Evolutionary conservation across 108 stramenopile species (phyloP), one percentile per base, ranked within the genome.

Genomic region (Thalassiosira profunda): DNA sequence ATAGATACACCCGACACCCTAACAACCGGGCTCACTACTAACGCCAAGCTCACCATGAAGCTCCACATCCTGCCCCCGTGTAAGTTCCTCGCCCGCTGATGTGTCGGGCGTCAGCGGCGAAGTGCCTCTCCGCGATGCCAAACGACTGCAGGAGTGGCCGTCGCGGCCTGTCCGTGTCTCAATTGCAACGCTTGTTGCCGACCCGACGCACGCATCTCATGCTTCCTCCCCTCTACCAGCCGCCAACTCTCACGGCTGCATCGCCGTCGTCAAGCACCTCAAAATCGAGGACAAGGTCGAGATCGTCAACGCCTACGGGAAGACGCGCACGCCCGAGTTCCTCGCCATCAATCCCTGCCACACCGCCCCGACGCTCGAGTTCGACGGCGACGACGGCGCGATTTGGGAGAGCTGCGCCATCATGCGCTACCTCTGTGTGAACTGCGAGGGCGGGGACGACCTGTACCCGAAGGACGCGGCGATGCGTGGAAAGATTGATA

Each of bases 311-410:
- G 67, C 73, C 44, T 65, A 41, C 30, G 80, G 80, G 5, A 76
- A 82, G 46, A 82, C 80, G 8, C 70, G 80, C 8, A 54, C 70
- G 8, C 59, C 58, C 26, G 80, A 82, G 49, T 82, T 71, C 71
- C 65, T 82, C 12, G 67, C 70, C 18, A 72, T 70, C 51, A 74
- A 70, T 40, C 80, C 80, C 4, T 61, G 58, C 17, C 70, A 82
- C 36, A 60, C 63, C 48, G 70, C 61, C 36, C 80, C 80, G 4
- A 70, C 75, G 4, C 42, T 80, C 18, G 68, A 80, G 46, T 61
- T 70, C 54, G 62, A 38, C 6, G 68, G 52, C n/a, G 66, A 44
- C 9, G 65, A 63, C 7, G 46, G 44, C 0, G 67, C 70, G 40
- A 74, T 82, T 35, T 72, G 75, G 70, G 80, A 82, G 55, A 63